Percentiles rank a stretch among this genome's conserved stretches.
These are phyloP conservation scores for Remersonia thermophila DNA, from an alignment of 2,329 filamentous ascomycete species.

Conservation along the genomic window DNA sequence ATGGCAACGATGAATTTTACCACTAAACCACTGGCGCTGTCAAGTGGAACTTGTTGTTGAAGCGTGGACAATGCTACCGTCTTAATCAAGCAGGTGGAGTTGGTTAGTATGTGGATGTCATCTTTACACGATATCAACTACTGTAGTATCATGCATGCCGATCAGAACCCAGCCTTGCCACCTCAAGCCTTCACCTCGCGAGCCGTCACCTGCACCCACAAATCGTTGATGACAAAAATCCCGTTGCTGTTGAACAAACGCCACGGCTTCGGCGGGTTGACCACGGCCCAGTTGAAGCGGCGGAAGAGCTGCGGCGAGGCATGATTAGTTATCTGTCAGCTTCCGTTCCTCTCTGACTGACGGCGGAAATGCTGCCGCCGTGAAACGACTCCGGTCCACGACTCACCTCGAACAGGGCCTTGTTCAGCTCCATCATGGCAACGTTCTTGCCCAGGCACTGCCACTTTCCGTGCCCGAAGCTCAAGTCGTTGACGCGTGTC, in stretches of 20 bases:
- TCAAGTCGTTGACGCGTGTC: slow-evolving; percentile 23
- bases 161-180: background rate
- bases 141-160: background rate
- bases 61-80: background rate
- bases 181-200: background rate
- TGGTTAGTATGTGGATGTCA: too few relatives aligned
- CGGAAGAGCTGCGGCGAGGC: slow-evolving; percentile 14
- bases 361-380: background rate
- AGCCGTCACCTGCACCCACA: slow-evolving; percentile 10
- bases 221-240: slow-evolving; percentile 10
- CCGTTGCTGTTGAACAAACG: slow-evolving; percentile 4
- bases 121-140: too few relatives aligned
- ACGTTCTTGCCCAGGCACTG: slow-evolving; percentile 31
- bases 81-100: too few relatives aligned
- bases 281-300: slow-evolving; percentile 17
- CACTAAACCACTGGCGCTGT: slow-evolving; percentile 34
- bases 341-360: background rate
- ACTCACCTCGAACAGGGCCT: slow-evolving; percentile 30
- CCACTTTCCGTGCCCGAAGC: slow-evolving; percentile 28
- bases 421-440: slow-evolving; percentile 31
- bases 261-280: slow-evolving; percentile 11
- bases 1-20: slow-evolving; percentile 43
- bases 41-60: background rate
- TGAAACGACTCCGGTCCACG: too few relatives aligned
- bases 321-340: slow-evolving; percentile 2